Evolutionary conservation across 306 rosid species (phyloP).

Genomic region (Malus sylvestris): DNA sequence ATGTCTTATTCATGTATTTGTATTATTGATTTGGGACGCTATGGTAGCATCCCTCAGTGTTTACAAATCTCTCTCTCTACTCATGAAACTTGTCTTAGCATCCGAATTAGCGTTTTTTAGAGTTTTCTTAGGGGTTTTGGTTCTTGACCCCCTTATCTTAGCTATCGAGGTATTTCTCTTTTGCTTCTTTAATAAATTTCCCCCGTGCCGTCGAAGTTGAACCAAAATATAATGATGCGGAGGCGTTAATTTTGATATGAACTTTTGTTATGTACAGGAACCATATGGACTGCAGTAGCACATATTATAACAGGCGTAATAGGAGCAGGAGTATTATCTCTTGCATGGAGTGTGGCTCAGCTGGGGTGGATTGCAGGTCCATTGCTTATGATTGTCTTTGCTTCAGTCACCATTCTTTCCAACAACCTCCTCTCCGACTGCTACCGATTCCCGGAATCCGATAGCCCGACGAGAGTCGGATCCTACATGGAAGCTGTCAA

Average conservation of each 20-base stretch:
- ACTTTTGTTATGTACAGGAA: neutral
- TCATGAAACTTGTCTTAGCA: too few relatives aligned
- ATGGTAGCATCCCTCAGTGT: too few relatives aligned
- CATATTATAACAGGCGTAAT: slow-evolving; percentile 72
- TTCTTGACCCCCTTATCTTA: neutral
- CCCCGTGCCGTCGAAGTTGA: too few relatives aligned
- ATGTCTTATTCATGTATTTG: neutral
- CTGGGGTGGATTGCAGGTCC: slow-evolving; percentile 79
- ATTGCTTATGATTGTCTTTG: slow-evolving; percentile 32
- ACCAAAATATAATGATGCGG: neutral
- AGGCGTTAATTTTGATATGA: neutral
- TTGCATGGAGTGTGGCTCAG: slow-evolving; percentile 74
- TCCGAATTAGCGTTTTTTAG: too few relatives aligned
- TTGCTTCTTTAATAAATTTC: neutral
- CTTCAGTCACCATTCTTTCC: slow-evolving; percentile 40
- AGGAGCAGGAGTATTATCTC: slow-evolving; percentile 78
- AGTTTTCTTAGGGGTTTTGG: neutral
- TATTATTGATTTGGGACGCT: too few relatives aligned
- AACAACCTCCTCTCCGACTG: slow-evolving; percentile 41
- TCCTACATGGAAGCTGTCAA: slow-evolving; percentile 46
- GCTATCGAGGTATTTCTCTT: neutral
- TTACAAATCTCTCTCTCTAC: too few relatives aligned
- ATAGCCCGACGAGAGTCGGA: slow-evolving; percentile 24
- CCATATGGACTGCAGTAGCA: slow-evolving; percentile 41
- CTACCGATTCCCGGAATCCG: slow-evolving; percentile 43